Conservation (phyloP, 208 protist species). For the Borovskyia barvae region DNA sequence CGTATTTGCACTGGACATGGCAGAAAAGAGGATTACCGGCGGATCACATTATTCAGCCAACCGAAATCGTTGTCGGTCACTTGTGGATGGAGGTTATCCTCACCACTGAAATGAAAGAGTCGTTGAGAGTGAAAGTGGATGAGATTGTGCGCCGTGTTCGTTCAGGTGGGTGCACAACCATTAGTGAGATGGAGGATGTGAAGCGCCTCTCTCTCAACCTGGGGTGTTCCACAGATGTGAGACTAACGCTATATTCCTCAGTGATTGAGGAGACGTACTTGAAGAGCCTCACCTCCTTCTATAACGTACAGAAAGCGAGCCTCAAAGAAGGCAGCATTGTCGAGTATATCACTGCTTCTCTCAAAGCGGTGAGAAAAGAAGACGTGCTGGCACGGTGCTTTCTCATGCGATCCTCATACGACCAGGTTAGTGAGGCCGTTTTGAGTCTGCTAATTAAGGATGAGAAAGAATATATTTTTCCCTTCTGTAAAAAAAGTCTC, state of each 20-base stretch:
- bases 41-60: constrained; percentile 70
- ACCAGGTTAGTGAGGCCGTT: constrained; percentile 37
- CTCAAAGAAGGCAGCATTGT: constrained; percentile 38
- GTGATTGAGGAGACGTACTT: constrained; percentile 70
- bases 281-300: constrained; percentile 34
- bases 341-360: constrained; percentile 42
- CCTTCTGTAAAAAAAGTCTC: constrained; percentile 32
- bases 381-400: constrained; percentile 45
- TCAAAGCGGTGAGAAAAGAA: constrained; percentile 41
- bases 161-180: constrained; percentile 21
- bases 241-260: constrained; percentile 44
- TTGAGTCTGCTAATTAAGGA: constrained; percentile 46
- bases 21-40: constrained; percentile 67
- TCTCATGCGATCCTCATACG: constrained; percentile 51
- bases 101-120: constrained; percentile 21
- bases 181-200: constrained; percentile 47
- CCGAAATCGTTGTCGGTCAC: constrained; percentile 59
- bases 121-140: constrained; percentile 38
- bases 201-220: constrained; percentile 69
- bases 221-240: constrained; percentile 47
- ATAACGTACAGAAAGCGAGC: constrained; percentile 22
- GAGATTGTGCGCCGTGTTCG: constrained; percentile 41
- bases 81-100: constrained; percentile 52
- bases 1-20: constrained; percentile 83
- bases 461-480: constrained; percentile 42